A percentile compares a stretch with the other conserved stretches of the same genome.
These are phyloP conservation scores for Didymosphaeria variabile DNA, from an alignment of 2,329 filamentous ascomycete genomes.

Conservation along the genomic window DNA sequence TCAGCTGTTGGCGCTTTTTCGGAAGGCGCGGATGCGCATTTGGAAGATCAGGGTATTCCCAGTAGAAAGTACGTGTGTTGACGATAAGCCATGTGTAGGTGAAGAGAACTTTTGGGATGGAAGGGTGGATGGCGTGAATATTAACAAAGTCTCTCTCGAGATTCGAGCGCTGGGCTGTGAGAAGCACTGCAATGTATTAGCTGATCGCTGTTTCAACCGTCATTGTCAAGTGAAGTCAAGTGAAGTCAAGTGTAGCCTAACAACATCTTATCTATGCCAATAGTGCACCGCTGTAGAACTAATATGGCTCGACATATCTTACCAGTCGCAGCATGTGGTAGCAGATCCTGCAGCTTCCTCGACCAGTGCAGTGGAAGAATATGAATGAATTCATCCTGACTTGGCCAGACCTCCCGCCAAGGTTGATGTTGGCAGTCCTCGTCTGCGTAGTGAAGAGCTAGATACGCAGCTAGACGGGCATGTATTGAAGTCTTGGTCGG, in stretches of 20 bases:
- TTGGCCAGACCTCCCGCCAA: slow-evolving; percentile 76
- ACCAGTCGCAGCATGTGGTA: slow-evolving; percentile 49
- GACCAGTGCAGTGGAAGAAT: slow-evolving; percentile 68
- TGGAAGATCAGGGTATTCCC: slow-evolving; percentile 54
- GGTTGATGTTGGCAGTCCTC: slow-evolving; percentile 57
- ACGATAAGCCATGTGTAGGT: slow-evolving; percentile 68
- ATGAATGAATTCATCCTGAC: slow-evolving; percentile 64
- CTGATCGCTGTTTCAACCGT: not conserved
- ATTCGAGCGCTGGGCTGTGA: slow-evolving; percentile 65
- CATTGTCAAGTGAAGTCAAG: too few relatives aligned
- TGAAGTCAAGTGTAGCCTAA: not conserved
- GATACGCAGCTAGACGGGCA: slow-evolving; percentile 74
- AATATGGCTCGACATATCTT: slow-evolving; percentile 10
- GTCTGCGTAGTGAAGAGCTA: slow-evolving; percentile 60
- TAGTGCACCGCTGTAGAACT: not conserved
- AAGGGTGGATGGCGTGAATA: slow-evolving; percentile 56
- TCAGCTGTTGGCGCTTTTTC: slow-evolving; percentile 52
- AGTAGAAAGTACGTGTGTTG: slow-evolving; percentile 69
- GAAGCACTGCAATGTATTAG: slow-evolving; percentile 45
- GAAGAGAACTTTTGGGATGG: slow-evolving; percentile 55
- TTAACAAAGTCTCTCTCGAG: slow-evolving; percentile 60
- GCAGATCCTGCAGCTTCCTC: slow-evolving; percentile 48
- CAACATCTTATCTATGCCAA: not conserved
- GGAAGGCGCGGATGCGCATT: slow-evolving; percentile 51
- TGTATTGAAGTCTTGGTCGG: slow-evolving; percentile 70